A percentile compares a stretch with the other conserved stretches of the same genome.
Conservation (phyloP, 2,329 filamentous ascomycete genomes). For the Penicillium sp. region DNA sequence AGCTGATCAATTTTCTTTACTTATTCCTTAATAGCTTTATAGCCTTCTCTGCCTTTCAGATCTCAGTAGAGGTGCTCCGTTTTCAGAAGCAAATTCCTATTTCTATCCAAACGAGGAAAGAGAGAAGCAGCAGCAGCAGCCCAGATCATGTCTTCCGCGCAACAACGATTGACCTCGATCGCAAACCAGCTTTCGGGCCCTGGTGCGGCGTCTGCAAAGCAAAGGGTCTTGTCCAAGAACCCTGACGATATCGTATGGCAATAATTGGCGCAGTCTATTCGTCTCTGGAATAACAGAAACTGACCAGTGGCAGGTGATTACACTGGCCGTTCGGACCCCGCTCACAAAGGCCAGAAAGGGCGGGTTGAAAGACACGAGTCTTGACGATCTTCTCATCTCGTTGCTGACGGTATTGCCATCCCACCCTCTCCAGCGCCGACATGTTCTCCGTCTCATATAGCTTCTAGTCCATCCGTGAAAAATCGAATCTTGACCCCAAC, state of each 20-base stretch:
- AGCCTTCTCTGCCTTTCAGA: too few species aligned
- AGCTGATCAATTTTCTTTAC: too few species aligned
- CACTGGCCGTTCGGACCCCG: slow-evolving; percentile 32
- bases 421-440: too few species aligned
- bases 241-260: slow-evolving; percentile 35
- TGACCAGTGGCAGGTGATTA: slow-evolving; percentile 34
- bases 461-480: slow-evolving; percentile 59
- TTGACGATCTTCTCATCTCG: slow-evolving; percentile 33
- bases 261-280: too few species aligned
- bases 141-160: slow-evolving; percentile 35
- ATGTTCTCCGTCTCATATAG: too few species aligned
- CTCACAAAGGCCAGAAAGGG: slow-evolving; percentile 36
- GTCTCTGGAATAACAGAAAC: too few species aligned
- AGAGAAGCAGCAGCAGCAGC: too few species aligned
- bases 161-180: slow-evolving; percentile 36
- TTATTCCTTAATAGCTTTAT: too few species aligned
- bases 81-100: too few species aligned
- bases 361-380: slow-evolving; percentile 31
- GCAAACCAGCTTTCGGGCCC: slow-evolving; percentile 35
- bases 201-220: slow-evolving; percentile 22
- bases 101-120: too few species aligned
- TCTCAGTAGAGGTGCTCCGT: too few species aligned
- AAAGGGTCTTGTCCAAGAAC: slow-evolving; percentile 30
- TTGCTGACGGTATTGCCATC: slow-evolving; percentile 34
- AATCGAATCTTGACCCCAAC: slow-evolving; percentile 74